phyloP scores from a whole-genome alignment of 1,284 basidiomycete species.

The Malassezia furfur region DNA sequence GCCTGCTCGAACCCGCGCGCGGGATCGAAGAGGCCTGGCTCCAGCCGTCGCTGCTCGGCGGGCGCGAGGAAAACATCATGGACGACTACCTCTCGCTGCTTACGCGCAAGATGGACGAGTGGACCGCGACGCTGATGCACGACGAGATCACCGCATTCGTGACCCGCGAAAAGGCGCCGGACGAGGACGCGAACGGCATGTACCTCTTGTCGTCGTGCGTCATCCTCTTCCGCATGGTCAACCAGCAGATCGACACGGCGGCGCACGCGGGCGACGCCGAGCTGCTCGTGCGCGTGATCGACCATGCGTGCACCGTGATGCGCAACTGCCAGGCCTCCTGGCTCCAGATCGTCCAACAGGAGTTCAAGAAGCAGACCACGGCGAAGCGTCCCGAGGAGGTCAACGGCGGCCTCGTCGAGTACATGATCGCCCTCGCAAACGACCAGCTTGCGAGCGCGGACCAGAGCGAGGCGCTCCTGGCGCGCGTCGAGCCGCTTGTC shows the following conservation, averaged over 20 bases:
- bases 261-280: conserved; percentile 90
- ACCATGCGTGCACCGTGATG: conserved; percentile 83
- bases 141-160: conserved; percentile 79
- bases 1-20: conserved; percentile 73
- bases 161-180: conserved; percentile 71
- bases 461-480: conserved; percentile 74
- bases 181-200: conserved; percentile 74
- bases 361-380: conserved; percentile 77
- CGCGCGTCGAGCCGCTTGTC: conserved; percentile 78
- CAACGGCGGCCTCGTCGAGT: conserved; percentile 80
- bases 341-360: conserved; percentile 70
- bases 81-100: conserved; percentile 92
- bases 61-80: conserved; percentile 82
- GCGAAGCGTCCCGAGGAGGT: conserved; percentile 69
- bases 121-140: conserved; percentile 86
- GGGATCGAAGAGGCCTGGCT: conserved; percentile 50
- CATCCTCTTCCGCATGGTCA: conserved; percentile 92
- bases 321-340: conserved; percentile 78
- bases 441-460: conserved; percentile 96
- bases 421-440: conserved; percentile 94
- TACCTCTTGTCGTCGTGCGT: conserved; percentile 86
- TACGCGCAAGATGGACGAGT: conserved; percentile 90
- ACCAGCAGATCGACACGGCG: conserved; percentile 89
- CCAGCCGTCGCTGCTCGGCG: conserved; percentile 65
- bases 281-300: conserved; percentile 80